Conservation (phyloP, 768 basidiomycete species). For the Leucosporidium creatinivorum region DNA sequence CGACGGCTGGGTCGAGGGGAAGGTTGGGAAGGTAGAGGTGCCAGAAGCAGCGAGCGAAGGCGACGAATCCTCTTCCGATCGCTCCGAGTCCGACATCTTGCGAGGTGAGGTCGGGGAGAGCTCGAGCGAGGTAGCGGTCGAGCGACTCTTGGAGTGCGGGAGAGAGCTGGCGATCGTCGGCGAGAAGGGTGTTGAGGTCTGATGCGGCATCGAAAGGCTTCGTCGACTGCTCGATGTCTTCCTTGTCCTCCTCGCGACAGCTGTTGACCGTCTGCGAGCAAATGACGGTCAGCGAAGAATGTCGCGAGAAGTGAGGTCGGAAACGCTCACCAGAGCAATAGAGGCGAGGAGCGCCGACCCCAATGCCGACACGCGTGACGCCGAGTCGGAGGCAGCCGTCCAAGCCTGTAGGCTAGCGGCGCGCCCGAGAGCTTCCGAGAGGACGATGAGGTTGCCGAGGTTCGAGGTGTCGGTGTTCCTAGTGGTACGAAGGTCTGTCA, state of each 20-base stretch:
- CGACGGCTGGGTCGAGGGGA: conserved; percentile 77
- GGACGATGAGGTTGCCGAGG: conserved; percentile 21
- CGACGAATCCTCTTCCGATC: conserved; percentile 25
- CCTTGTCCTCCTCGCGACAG: conserved; percentile 7
- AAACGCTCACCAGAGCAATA: conserved; percentile 16
- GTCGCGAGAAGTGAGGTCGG: background rate
- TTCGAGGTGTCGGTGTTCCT: conserved; percentile 18
- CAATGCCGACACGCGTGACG: background rate
- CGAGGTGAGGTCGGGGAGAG: conserved; percentile 31
- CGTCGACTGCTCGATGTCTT: background rate
- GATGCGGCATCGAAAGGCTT: conserved; percentile 13
- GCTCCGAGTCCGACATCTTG: background rate
- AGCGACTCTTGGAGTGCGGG: conserved; percentile 48
- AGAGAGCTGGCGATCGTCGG: conserved; percentile 48
- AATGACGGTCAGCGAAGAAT: background rate
- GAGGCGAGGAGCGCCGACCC: conserved; percentile 4
- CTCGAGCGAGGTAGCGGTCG: conserved; percentile 4
- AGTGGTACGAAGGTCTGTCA: background rate
- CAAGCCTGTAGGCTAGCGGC: conserved; percentile 19
- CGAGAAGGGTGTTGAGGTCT: conserved; percentile 27
- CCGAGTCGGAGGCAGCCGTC: conserved; percentile 1
- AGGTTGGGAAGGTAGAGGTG: conserved; percentile 71
- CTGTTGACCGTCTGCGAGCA: background rate
- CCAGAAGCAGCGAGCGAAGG: conserved; percentile 47
- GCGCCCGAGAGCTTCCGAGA: conserved; percentile 13